phyloP scores from a whole-genome alignment of 2,329 filamentous ascomycete genomes.

The Trichoderma sp. region DNA sequence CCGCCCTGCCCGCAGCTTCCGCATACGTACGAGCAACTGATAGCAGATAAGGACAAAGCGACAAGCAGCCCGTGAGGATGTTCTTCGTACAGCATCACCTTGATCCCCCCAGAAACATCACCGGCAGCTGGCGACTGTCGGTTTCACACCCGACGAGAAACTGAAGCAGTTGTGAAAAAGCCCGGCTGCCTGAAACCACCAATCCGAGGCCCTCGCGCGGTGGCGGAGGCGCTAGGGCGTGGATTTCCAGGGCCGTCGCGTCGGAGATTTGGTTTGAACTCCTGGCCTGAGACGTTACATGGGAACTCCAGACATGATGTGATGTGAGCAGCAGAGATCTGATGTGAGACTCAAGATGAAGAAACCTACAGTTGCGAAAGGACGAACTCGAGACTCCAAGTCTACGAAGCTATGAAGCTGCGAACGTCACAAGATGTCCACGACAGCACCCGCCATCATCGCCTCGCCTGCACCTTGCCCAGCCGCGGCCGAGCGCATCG shows the following conservation, averaged over 20 bases:
- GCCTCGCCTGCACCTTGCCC: too few species aligned
- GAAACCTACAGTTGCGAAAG: too few species aligned
- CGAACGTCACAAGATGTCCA: too few species aligned
- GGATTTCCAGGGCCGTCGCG: constrained; percentile 10
- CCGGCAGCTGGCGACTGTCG: background rate
- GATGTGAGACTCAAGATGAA: too few species aligned
- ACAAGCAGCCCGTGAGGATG: background rate
- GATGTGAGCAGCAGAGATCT: too few species aligned
- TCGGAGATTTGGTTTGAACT: constrained; percentile 23
- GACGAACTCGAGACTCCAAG: too few species aligned
- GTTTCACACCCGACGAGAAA: background rate
- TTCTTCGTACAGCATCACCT: background rate
- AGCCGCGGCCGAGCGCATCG: too few species aligned
- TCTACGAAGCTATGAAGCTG: too few species aligned
- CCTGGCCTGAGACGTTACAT: constrained; percentile 14
- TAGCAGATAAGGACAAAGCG: constrained; percentile 19
- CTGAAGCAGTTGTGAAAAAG: background rate
- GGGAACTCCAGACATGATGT: too few species aligned
- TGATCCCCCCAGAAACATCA: background rate
- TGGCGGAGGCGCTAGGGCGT: background rate
- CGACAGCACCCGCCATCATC: too few species aligned
- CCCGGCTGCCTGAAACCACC: background rate
- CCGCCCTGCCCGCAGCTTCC: constrained; percentile 22
- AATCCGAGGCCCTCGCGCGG: background rate
- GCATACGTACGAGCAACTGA: background rate